phyloP scores from a whole-genome alignment of 441 rosid species.

The Sinapis alba region DNA sequence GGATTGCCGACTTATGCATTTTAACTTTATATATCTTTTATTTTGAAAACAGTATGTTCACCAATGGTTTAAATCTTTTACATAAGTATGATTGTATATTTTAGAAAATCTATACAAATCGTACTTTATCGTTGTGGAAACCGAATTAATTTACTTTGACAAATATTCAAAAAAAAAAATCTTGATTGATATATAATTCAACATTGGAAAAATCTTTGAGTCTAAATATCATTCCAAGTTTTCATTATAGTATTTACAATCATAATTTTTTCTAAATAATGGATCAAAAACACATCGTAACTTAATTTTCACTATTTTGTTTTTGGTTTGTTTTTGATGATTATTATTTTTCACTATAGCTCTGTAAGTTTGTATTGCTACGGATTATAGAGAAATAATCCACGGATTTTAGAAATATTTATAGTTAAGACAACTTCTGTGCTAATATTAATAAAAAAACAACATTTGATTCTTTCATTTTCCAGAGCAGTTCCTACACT shows the following conservation, averaged over 20 bases:
- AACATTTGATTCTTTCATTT: neutral
- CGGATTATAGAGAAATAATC: neutral
- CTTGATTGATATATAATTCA: neutral
- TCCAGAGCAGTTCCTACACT: neutral
- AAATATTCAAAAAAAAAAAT: no score
- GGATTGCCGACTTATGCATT: constrained; percentile 4
- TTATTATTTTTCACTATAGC: neutral
- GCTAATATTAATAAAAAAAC: neutral
- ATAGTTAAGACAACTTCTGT: neutral
- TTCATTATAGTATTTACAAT: neutral
- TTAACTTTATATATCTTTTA: neutral
- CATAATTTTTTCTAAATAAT: neutral
- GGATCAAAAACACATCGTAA: no score
- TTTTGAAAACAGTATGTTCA: neutral
- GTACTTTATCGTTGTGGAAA: neutral
- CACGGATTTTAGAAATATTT: neutral
- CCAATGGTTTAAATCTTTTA: neutral
- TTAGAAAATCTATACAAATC: neutral
- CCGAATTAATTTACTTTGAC: neutral
- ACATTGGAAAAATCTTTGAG: neutral
- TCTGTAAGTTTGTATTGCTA: neutral
- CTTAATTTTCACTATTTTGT: no score
- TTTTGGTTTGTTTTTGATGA: no score
- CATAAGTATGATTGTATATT: neutral
- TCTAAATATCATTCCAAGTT: neutral